These are phyloP conservation scores for Plasmopara muralis DNA, from an alignment of 352 stramenopile species.

Conservation along the genomic window DNA sequence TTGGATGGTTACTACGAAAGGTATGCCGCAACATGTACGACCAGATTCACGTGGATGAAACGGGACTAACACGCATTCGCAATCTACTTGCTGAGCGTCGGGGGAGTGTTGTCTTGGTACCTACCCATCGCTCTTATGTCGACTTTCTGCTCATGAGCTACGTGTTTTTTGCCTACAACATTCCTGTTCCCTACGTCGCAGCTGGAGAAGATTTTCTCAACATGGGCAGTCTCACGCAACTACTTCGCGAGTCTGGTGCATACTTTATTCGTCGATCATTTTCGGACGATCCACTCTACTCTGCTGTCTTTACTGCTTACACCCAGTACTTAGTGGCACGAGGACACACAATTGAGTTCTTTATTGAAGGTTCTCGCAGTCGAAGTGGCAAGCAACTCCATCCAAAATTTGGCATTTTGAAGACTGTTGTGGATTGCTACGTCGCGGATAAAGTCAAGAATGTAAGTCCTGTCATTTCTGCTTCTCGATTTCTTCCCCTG, in stretches of 20 bases:
- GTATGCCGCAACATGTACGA: constrained; percentile 83
- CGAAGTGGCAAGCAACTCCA: constrained; percentile 77
- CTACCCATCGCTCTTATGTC: constrained; percentile 79
- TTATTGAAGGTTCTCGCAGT: constrained; percentile 79
- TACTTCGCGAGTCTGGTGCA: constrained; percentile 62
- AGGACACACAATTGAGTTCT: constrained; percentile 82
- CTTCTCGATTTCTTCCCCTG: not conserved
- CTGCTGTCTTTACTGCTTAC: constrained; percentile 73
- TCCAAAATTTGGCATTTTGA: constrained; percentile 76
- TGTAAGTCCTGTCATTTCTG: constrained; percentile 28
- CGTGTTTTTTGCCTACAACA: constrained; percentile 86
- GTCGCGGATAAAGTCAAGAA: constrained; percentile 66
- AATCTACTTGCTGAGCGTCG: constrained; percentile 43
- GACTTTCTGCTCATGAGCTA: constrained; percentile 85
- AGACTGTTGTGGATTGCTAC: constrained; percentile 65
- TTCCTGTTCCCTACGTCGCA: constrained; percentile 75
- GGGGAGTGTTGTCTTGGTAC: constrained; percentile 73
- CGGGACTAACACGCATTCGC: constrained; percentile 59
- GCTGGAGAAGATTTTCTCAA: constrained; percentile 75
- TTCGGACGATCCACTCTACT: constrained; percentile 56
- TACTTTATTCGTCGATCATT: constrained; percentile 82
- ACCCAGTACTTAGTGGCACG: constrained; percentile 71
- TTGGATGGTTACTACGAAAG: constrained; percentile 78
- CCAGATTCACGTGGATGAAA: constrained; percentile 80
- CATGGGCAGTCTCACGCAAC: constrained; percentile 57